Evolutionary conservation across 306 rosid genomes (phyloP).

Genomic region (Malus domestica): DNA sequence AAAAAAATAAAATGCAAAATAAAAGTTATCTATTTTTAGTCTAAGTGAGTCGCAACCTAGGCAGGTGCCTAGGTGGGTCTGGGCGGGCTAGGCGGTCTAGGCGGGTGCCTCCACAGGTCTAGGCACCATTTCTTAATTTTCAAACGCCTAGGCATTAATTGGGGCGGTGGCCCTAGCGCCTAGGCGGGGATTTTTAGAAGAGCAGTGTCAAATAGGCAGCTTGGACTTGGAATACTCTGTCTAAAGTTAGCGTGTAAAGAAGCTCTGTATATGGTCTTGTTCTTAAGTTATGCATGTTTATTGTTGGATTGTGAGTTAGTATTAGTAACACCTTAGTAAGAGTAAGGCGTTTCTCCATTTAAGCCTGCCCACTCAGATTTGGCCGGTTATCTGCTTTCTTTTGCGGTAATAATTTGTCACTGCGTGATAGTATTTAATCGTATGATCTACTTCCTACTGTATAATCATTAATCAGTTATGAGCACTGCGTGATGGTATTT

Average conservation of each 20-base stretch:
- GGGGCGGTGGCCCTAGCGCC: too few species aligned
- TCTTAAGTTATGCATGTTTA: background rate
- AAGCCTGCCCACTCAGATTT: background rate
- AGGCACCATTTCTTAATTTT: background rate
- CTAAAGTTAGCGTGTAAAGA: background rate
- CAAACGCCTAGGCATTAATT: background rate
- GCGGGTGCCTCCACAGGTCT: too few species aligned
- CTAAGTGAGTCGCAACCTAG: too few species aligned
- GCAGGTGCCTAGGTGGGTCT: too few species aligned
- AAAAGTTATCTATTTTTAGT: too few species aligned
- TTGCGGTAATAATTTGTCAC: background rate
- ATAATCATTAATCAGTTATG: background rate
- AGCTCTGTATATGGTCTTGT: background rate
- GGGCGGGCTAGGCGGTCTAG: too few species aligned
- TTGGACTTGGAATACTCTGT: background rate
- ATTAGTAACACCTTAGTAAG: background rate
- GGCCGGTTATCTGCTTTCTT: background rate
- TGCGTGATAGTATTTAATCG: background rate
- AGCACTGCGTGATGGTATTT: background rate
- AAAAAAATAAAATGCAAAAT: too few species aligned
- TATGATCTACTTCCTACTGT: background rate
- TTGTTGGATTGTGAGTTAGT: background rate
- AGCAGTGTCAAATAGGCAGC: background rate
- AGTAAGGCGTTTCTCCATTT: background rate
- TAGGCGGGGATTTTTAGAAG: too few species aligned